phyloP scores from a whole-genome alignment of 371 early-diverging fungal species.

The Mortierella sp. region DNA sequence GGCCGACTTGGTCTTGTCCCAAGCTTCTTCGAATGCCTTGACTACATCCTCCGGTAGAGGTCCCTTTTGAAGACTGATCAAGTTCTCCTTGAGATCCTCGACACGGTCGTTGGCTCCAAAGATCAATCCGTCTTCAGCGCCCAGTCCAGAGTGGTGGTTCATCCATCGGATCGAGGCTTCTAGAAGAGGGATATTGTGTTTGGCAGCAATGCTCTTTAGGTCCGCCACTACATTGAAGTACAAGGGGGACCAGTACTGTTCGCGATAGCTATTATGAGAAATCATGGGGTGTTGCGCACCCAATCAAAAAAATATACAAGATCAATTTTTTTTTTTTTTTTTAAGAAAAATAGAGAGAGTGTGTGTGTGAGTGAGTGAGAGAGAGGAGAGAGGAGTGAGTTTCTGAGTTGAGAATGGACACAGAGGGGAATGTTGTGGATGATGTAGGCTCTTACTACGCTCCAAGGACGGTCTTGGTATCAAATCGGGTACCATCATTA shows the following conservation, averaged over 20 bases:
- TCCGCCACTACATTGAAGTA: slow-evolving; percentile 61
- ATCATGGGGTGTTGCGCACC: background rate
- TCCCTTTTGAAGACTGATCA: slow-evolving; percentile 57
- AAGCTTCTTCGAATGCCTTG: slow-evolving; percentile 60
- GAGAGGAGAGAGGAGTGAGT: too few relatives aligned
- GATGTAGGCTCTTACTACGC: slow-evolving; percentile 20
- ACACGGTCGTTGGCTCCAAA: slow-evolving; percentile 66
- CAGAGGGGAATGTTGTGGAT: too few relatives aligned
- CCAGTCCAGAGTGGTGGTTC: slow-evolving; percentile 67
- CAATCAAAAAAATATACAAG: too few relatives aligned
- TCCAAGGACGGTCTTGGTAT: slow-evolving; percentile 32
- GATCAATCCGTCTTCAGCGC: slow-evolving; percentile 55
- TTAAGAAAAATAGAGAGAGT: background rate
- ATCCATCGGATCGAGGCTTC: slow-evolving; percentile 71
- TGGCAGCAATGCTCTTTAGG: slow-evolving; percentile 48
- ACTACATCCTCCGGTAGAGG: slow-evolving; percentile 62
- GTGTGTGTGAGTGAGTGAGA: background rate
- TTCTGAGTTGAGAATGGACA: too few relatives aligned
- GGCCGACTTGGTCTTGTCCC: slow-evolving; percentile 52
- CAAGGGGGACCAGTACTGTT: slow-evolving; percentile 63
- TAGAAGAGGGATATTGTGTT: slow-evolving; percentile 50
- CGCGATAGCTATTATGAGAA: slow-evolving; percentile 52
- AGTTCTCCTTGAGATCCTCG: slow-evolving; percentile 57
- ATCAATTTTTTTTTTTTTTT: background rate
- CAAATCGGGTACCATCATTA: slow-evolving; percentile 21